Percentiles rank a stretch among this genome's conserved stretches.
phyloP scores from a whole-genome alignment of 2,329 filamentous ascomycete genomes.

The Keithomyces neogunnii region DNA sequence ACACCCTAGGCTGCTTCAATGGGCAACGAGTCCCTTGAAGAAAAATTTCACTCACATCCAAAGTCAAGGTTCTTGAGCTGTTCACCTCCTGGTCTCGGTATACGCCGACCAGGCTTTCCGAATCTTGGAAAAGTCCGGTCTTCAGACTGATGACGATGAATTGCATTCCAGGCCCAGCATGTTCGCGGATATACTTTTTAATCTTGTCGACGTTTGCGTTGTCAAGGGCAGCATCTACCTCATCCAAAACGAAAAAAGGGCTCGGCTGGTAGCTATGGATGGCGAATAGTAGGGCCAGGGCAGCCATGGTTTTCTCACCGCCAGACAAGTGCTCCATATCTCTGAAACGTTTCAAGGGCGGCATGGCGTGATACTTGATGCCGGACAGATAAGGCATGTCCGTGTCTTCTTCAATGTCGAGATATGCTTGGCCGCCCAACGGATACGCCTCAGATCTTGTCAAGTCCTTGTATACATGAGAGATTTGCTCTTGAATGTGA shows the following conservation, averaged over 20 bases:
- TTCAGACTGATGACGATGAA: conserved; percentile 98
- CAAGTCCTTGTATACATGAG: conserved; percentile 87
- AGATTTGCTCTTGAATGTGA: conserved; percentile 93
- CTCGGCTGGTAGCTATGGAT: conserved; percentile 93
- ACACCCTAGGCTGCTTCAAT: background rate
- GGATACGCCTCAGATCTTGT: conserved; percentile 87
- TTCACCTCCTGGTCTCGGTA: conserved; percentile 94
- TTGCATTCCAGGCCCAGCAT: conserved; percentile 95
- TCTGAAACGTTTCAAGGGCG: conserved; percentile 92
- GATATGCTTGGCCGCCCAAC: conserved; percentile 79
- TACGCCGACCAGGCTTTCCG: conserved; percentile 89
- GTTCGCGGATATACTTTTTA: conserved; percentile 90
- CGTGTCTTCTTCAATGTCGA: conserved; percentile 89
- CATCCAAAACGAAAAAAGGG: conserved; percentile 96
- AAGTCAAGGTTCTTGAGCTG: conserved; percentile 79
- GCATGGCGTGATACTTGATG: conserved; percentile 98
- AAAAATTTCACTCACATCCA: conserved; percentile 67
- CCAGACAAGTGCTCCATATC: conserved; percentile 98
- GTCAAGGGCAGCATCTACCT: conserved; percentile 96
- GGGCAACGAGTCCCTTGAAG: no score
- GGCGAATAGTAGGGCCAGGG: conserved; percentile 89
- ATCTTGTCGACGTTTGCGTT: conserved; percentile 96
- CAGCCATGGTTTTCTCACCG: conserved; percentile 98
- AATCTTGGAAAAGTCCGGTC: conserved; percentile 90
- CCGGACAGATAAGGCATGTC: conserved; percentile 92